phyloP scores from a whole-genome alignment of 257 asterid species.

The Haberlea rhodopensis region DNA sequence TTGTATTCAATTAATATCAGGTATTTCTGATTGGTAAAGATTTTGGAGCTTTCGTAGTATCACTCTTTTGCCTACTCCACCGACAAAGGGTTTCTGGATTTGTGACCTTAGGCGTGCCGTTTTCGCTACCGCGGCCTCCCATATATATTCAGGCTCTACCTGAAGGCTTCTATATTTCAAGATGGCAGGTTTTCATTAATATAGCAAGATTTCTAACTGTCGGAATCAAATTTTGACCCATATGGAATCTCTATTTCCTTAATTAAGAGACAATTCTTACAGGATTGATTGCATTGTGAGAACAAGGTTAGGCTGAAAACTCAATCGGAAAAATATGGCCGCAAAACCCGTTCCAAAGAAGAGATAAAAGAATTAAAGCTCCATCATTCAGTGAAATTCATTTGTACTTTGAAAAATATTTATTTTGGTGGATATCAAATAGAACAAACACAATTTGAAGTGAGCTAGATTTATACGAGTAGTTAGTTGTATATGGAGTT shows the following conservation, averaged over 20 bases:
- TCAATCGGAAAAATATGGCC: neutral
- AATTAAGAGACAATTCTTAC: no score
- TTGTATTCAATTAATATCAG: slow-evolving; percentile 29
- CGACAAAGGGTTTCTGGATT: slow-evolving; percentile 53
- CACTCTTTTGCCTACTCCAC: slow-evolving; percentile 51
- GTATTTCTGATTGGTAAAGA: slow-evolving; percentile 74
- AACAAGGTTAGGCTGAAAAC: neutral
- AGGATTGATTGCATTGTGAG: neutral
- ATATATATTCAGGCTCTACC: slow-evolving; percentile 37
- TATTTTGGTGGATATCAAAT: no score
- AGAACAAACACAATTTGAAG: no score
- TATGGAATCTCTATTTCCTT: no score
- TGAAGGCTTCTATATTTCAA: slow-evolving; percentile 65
- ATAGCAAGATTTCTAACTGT: neutral
- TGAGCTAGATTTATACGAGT: no score
- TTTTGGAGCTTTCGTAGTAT: slow-evolving; percentile 52
- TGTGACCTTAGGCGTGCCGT: slow-evolving; percentile 61
- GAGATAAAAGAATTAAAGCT: no score
- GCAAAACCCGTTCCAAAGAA: no score
- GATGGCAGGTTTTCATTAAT: slow-evolving; percentile 54
- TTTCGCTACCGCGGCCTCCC: slow-evolving; percentile 42
- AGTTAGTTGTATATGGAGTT: neutral
- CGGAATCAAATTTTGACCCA: neutral
- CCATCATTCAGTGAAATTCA: no score
- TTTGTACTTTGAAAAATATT: no score